Percentiles rank a stretch among this genome's conserved stretches.
Conservation (phyloP, 106 monocot genomes). For the Posidonia australis region DNA sequence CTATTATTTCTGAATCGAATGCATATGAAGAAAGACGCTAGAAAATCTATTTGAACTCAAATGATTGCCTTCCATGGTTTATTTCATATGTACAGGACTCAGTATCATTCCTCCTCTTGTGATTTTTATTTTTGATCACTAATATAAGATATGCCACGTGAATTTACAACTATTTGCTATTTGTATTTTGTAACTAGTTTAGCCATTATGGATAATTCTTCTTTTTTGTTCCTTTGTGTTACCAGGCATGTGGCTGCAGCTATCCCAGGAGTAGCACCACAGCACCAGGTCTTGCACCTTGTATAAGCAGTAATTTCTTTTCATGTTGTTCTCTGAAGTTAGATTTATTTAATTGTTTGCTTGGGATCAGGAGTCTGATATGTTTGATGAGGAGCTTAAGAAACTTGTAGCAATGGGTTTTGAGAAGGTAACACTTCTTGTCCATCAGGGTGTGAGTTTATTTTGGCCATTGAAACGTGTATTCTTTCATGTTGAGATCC, state of each 20-base stretch:
- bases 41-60: too few species aligned
- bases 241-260: slow-evolving; percentile 30
- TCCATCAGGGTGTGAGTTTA: not conserved
- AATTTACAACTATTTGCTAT: not conserved
- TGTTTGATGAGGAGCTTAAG: slow-evolving; percentile 84
- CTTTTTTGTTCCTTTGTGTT: not conserved
- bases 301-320: not conserved
- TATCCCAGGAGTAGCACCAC: slow-evolving; percentile 17
- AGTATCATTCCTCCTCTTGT: too few species aligned
- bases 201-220: not conserved
- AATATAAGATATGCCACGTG: too few species aligned
- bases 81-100: too few species aligned
- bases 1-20: too few species aligned
- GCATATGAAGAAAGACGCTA: too few species aligned
- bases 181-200: not conserved
- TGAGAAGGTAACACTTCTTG: slow-evolving; percentile 57
- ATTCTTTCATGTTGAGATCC: too few species aligned
- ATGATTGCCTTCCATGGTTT: too few species aligned
- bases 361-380: slow-evolving; percentile 45
- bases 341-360: slow-evolving; percentile 3
- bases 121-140: too few species aligned
- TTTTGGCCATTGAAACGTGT: too few species aligned
- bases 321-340: not conserved
- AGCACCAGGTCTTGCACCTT: slow-evolving; percentile 35
- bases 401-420: slow-evolving; percentile 86